Base-by-base conservation (phyloP, 1,284 basidiomycete genomes). In the Ustilago hordei region DNA sequence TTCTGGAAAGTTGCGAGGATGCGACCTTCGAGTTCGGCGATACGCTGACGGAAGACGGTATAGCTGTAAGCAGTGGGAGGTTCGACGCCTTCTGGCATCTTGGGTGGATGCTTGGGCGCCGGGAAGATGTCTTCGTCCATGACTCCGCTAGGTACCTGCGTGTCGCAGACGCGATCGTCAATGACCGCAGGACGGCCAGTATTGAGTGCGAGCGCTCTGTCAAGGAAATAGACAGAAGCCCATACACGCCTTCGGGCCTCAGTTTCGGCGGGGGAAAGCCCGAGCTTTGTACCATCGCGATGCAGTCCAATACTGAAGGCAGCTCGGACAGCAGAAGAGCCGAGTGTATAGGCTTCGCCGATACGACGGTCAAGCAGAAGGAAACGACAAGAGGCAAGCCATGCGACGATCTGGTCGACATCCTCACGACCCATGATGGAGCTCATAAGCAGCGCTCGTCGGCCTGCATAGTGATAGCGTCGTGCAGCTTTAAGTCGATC, bases 261-360 rank as follows among this genome's bases (percentile, higher is more conserved):
- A 15, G 77, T 78, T 50, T 79, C 78, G 36, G 63, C 75, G 0
- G 63, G 58, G 2, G 70, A 61, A 7, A 84, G 69, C 3, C 80
- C 80, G 12, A 81, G 65, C 47, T 69, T 69, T 23, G 77, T 66
- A 13, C 81, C 83, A 41, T 85, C 83, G 12, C 84, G 79, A 55
- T 85, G 83, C n/a, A 85, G 69, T 3, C 83, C 82, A 48, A 85
- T 78, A 34, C 75, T 74, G 58, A 78, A 78, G 15, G 81, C 78
- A 32, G 78, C 68, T 13, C 71, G 64, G 0, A 84, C 81, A 2
- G 75, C 72, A 15, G 78, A 77, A 15, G 74, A 78, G 13, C 71
- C 69, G 11, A 61, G 38, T 5, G 76, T 81, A 64, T 80, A 84
- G 6, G 75, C 76, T 38, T 81, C 81, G 13, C 63, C 64, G 34